phyloP scores from a whole-genome alignment of 1,284 basidiomycete species.

The Trametes polyzona region DNA sequence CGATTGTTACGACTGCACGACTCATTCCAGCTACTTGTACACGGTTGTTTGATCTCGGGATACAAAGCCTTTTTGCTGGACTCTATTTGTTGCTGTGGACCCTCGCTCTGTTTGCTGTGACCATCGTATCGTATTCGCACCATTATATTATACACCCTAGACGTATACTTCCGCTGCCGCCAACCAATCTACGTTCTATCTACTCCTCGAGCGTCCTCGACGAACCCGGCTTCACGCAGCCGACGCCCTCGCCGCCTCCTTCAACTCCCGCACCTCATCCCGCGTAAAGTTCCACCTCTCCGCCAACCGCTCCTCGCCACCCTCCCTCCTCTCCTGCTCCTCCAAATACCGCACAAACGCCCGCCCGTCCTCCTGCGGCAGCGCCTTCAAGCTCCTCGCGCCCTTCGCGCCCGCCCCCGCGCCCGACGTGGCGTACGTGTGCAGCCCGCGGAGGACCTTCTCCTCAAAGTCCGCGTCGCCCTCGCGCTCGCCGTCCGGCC shows the following conservation, averaged over 20 bases:
- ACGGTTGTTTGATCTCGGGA: no score
- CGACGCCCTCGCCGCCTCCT: slow-evolving; percentile 11
- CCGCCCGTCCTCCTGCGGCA: slow-evolving; percentile 49
- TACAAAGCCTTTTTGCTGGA: no score
- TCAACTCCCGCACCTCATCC: slow-evolving; percentile 29
- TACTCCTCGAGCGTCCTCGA: not conserved
- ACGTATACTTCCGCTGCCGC: not conserved
- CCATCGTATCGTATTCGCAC: no score
- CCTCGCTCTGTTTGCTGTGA: no score
- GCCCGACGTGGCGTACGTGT: slow-evolving; percentile 51
- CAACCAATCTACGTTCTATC: no score
- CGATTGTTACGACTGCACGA: not conserved
- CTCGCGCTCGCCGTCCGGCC: slow-evolving; percentile 70
- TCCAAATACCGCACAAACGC: slow-evolving; percentile 42
- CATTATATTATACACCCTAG: slow-evolving; percentile 9
- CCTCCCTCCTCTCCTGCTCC: slow-evolving; percentile 25
- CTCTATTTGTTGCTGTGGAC: no score
- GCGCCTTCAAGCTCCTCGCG: slow-evolving; percentile 9
- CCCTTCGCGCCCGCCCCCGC: slow-evolving; percentile 42
- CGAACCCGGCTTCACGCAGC: not conserved
- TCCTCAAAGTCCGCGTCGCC: slow-evolving; percentile 83
- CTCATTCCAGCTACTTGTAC: no score
- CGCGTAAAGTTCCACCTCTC: slow-evolving; percentile 32
- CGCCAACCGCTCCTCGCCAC: slow-evolving; percentile 26
- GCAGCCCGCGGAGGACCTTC: slow-evolving; percentile 67